Evolutionary conservation across 805 yeast genomes (phyloP), one percentile per base, ranked within the genome.

Genomic region (Metschnikowia bowlesiae): DNA sequence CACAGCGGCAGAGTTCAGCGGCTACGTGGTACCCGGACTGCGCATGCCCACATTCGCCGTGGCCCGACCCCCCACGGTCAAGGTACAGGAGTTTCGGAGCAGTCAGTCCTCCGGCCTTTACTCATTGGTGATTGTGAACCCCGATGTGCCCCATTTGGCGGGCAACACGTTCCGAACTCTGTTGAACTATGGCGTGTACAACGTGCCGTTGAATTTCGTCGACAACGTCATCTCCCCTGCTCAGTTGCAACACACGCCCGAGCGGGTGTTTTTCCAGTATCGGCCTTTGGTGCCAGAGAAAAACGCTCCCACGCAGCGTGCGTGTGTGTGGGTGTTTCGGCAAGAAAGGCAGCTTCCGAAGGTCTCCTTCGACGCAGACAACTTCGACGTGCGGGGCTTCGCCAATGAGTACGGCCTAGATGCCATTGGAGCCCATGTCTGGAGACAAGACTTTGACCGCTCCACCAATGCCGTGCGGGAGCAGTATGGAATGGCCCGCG

Each of bases 341-440:
- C 98, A 94, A 68, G 29, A 29, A 10, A 32, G 35, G 8, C 34
- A 8, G 28, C 49, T 65, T 28, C 44, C 51, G 26, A 47, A 61
- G 9, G 58, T 63, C 14, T 52, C 62, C 28, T 55, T 55, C 35
- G 48, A 62, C 10, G 68, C 83, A 55, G 79, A 78, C 10, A 64
- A 71, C 49, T 92, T 92, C 63, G 81, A 89, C 60, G 83, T 92
- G 54, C 81, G 98, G 64, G 60, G 62, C 6, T 91, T 89, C 66
- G 87, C 75, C 13, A 73, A 68, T 3, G 54, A 67, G 3, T 64
- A 87, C 66, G 64, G 73, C 4, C 76, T 94, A 57, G 71, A 73
- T n/a, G 82, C 97, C 1, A 82, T 91, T 44, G 97, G 98, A 29
- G 97, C 96, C 1, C 96, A 89, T 65, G 76, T 89, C 42, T 92